Base-by-base conservation (phyloP, 371 early-diverging fungal species). In the Mortierella sp. region DNA sequence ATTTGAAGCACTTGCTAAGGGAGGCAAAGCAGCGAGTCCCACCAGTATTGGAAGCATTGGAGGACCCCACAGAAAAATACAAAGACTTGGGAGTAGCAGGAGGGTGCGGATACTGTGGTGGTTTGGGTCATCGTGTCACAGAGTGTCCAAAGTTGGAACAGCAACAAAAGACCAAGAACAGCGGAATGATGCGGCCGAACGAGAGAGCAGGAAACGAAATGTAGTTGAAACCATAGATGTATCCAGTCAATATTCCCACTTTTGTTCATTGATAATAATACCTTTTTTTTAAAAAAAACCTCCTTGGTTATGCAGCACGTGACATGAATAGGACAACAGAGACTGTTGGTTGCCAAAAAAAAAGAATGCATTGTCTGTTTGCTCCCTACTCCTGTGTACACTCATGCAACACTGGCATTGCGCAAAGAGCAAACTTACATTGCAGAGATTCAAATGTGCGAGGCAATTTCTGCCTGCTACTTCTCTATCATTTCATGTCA, bases 21-120 rank as follows among this genome's bases (percentile, higher is more conserved):
- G 98, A 98, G 83, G 98, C 98, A 45, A 96, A 96, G 76, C 98
- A 99, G 72, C 83, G 90, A 0, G 93, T 98, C 9, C 99, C 99
- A 13, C 94, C 94, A 0, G 93, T 96, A 42, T 79, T 98, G 70
- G 87, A 90, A 58, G 91, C 93, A 0, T 83, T 97, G 67, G 93
- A 93, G 61, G 98, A 98, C 84, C 97, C 97, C 3, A 91, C 88
- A 0, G 96, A 95, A 68, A 90, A 92, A 78, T 92, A 91, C 74
- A 90, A 91, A 53, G 79, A 83, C 34, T 83, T 70, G 68, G 69
- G 68, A 28, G 77, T 72, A 28, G 83, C 86, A 29, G 79, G 86
- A 55, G 97, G 97, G 42, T 98, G 98, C 83, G 90, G 93, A 0
- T 96, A 92, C 85, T 98, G 98, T 86, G 96, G 97, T 83, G 98